Evolutionary conservation across 108 stramenopile genomes (phyloP), one percentile per base, ranked within the genome.

Genomic region (Fragilariopsis cylindrus): DNA sequence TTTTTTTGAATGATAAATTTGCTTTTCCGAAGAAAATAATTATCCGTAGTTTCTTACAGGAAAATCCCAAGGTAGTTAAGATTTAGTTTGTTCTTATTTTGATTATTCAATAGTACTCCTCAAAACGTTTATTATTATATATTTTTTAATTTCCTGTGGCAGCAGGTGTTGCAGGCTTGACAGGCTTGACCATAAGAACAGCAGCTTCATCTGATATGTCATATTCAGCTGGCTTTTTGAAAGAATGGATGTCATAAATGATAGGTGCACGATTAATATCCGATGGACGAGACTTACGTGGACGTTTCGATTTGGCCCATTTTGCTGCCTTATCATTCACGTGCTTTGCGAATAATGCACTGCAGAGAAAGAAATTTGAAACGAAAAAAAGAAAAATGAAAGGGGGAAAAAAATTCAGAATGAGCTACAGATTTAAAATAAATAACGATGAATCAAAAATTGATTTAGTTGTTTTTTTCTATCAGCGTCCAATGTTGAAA

Each of bases 261-360:
- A 71, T 67, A 18, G 91, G 88, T 62, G 84, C 92, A 18, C 89
- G 88, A 77, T 92, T 87, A 53, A 89, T 95, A 64, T 95, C 94
- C 48, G 90, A 88, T 58, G 88, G 89, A 57, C 89, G 83, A 57
- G 84, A 82, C 83, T 95, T 95, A 44, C 79, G 75, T 30, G 94
- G 94, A 45, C 94, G 90, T 71, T 95, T 87, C 60, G 87, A 71
- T 9, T 78, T 80, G 77, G 90, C 89, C 87, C 90, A 91, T 76
- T 87, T 88, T 40, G 90, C 90, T 65, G 87, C 94, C 80, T 95
- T 95, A 62, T 95, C 89, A 47, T 89, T 87, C 47, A 78, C 90
- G 76, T 95, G 90, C 72, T 95, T 92, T 74, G 94, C 90, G 73
- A 76, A 87, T 66, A 67, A 76, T 47, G 76, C 48, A 13, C 76